phyloP scores from a whole-genome alignment of 2,329 filamentous ascomycete genomes.

The Botrytis porri region DNA sequence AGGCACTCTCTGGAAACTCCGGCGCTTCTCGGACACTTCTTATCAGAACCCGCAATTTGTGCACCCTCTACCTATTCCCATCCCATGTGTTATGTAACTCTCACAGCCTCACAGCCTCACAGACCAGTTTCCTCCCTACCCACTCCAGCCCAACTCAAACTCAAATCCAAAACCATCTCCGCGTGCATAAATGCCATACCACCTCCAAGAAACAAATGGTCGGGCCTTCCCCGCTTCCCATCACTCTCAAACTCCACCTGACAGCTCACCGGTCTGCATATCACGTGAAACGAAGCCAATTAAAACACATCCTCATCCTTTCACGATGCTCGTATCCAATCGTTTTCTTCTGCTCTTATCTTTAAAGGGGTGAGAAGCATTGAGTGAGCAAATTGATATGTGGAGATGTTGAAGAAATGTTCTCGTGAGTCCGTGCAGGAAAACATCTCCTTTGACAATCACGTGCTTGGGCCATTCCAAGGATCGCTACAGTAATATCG shows the following conservation, averaged over 20 bases:
- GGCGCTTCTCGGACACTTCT: neutral
- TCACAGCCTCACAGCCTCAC: neutral
- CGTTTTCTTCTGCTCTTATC: neutral
- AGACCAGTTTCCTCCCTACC: neutral
- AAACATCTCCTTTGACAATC: neutral
- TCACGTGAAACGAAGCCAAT: neutral
- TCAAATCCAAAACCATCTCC: neutral
- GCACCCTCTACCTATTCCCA: neutral
- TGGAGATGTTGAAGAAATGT: neutral
- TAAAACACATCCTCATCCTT: neutral
- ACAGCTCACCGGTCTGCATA: neutral
- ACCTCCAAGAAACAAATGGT: neutral
- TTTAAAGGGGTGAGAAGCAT: neutral
- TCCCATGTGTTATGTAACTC: neutral
- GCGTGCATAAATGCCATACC: neutral
- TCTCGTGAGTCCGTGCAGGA: neutral
- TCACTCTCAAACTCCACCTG: neutral
- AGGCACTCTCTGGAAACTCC: neutral
- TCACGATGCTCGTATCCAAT: neutral
- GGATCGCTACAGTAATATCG: neutral
- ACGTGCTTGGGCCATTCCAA: neutral
- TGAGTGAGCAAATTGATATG: neutral
- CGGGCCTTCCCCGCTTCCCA: neutral
- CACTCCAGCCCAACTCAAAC: neutral
- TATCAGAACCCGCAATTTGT: neutral